phyloP scores from a whole-genome alignment of 176 grass and related monocot genomes.

The Oryza meridionalis region DNA sequence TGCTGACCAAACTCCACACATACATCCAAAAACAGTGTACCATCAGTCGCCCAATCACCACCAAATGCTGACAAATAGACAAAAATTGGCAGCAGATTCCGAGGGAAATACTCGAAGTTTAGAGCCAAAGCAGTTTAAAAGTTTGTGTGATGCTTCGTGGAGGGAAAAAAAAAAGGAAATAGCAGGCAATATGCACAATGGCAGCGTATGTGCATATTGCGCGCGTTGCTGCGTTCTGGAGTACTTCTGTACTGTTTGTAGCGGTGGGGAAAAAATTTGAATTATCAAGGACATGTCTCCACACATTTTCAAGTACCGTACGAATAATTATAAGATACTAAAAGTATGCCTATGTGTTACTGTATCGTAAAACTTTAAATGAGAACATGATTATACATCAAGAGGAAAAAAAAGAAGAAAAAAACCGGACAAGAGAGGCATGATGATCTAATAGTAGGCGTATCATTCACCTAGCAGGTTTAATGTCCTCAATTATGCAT shows the following conservation, averaged over 20 bases:
- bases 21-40: not conserved
- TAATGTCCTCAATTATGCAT: no score
- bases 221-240: not conserved
- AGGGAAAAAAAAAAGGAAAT: not conserved
- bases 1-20: not conserved
- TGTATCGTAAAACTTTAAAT: not conserved
- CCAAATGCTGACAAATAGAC: not conserved
- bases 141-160: not conserved
- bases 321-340: not conserved
- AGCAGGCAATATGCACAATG: not conserved
- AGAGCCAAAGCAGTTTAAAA: not conserved
- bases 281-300: not conserved
- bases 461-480: not conserved
- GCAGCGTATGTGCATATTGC: not conserved
- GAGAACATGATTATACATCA: not conserved
- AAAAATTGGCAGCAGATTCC: not conserved
- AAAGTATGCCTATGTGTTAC: not conserved
- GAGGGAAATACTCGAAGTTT: not conserved
- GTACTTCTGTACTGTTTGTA: not conserved
- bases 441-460: not conserved
- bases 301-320: not conserved
- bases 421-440: not conserved
- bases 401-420: no score
- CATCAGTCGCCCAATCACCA: no score
- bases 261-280: not conserved